These are phyloP conservation scores for Populus pruinosa DNA, from an alignment of 345 rosid species.

Conservation along the genomic window DNA sequence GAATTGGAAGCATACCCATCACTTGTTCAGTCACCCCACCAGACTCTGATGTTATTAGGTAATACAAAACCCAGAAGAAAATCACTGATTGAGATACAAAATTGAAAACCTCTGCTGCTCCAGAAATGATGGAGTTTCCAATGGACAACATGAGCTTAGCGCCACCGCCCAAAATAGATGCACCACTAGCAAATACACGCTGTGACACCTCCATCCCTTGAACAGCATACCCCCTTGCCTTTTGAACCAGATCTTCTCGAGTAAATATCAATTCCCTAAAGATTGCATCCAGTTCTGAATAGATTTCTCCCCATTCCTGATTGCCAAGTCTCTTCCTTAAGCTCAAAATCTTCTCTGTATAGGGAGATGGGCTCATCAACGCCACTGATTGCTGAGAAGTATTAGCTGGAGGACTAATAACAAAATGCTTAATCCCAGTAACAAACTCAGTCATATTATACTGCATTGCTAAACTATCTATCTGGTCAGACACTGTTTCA, in stretches of 20 bases:
- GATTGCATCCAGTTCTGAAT: constrained; percentile 66
- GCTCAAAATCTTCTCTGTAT: constrained; percentile 68
- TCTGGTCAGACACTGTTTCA: constrained; percentile 65
- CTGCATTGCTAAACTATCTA: constrained; percentile 81
- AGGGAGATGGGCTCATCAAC: constrained; percentile 58
- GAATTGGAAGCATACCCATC: constrained; percentile 79
- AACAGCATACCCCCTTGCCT: constrained; percentile 76
- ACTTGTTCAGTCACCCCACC: constrained; percentile 96
- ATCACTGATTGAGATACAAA: constrained; percentile 79
- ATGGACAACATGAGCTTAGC: constrained; percentile 62
- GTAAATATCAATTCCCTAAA: constrained; percentile 74
- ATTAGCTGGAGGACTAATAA: constrained; percentile 46
- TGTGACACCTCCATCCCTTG: constrained; percentile 78
- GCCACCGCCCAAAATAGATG: constrained; percentile 70
- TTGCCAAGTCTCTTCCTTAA: constrained; percentile 49
- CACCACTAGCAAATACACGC: constrained; percentile 60
- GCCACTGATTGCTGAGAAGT: constrained; percentile 49
- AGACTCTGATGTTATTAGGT: constrained; percentile 85
- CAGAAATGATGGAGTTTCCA: constrained; percentile 65
- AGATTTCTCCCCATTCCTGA: constrained; percentile 74
- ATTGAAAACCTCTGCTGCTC: constrained; percentile 92
- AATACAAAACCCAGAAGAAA: constrained; percentile 80
- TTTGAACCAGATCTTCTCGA: constrained; percentile 74
- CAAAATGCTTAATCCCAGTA: constrained; percentile 80
- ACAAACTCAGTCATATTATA: constrained; percentile 92